Base-by-base conservation (phyloP, 805 yeast genomes). In the Candida sphagnicola region DNA sequence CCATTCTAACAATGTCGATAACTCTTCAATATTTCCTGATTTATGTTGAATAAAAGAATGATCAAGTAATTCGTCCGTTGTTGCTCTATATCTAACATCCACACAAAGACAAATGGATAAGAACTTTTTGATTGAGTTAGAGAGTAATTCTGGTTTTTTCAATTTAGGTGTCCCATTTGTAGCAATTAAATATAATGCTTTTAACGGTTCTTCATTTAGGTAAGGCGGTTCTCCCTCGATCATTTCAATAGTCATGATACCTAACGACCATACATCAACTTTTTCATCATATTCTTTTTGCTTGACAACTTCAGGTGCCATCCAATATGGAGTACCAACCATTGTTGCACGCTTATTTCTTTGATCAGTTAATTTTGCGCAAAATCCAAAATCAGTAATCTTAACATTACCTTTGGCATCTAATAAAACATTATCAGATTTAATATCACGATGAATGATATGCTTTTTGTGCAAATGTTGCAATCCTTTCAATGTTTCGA, bases 281-380 rank as follows among this genome's bases (percentile, higher is more conserved):
- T 85, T 85, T 37, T 84, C 86, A 35, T 84, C 93, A 53, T 84
- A 84, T 46, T 83, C 88, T 52, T 83, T 82, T 51, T 82, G 86
- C 49, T 78, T 79, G 28, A 84, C 89, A 32, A 84, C 89, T 59
- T 84, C 93, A 1, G 93, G 93, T 0, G 93, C 93, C 93, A 84
- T 84, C 93, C 93, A 84, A 60, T 84, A 84, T 8, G 93, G 91
- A 1, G 93, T 84, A 5, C 93, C 93, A 4, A 84, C 93, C 91
- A 84, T 83, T 3, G 93, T 84, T 21, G 88, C 85, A 43, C 93
- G 72, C 62, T 84, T 84, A 43, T 77, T 72, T 37, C 83, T 71
- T 53, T 78, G 78, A 49, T 81, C 89, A 15, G 85, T 85, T 46
- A 84, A 74, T 54, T 84, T 83, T 13, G 93, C 93, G 61, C 87